Evolutionary conservation across 2,329 filamentous ascomycete species (phyloP), one percentile per base, ranked within the genome.

Genomic region (Cladophialophora chaetospira): DNA sequence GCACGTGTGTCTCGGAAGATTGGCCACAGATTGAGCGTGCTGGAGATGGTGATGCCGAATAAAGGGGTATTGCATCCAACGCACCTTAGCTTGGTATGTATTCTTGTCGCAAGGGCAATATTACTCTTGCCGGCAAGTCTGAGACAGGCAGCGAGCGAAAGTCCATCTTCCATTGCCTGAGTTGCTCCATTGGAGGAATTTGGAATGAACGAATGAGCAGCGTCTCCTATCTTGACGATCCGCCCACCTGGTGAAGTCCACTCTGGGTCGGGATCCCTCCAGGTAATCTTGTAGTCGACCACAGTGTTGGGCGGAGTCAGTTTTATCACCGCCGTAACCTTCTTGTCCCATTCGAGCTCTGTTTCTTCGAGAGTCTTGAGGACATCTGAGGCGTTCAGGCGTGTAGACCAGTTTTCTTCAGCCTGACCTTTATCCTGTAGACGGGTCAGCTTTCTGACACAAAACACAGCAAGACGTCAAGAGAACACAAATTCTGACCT

Each of bases 91-190:
- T 51, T 44, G 4, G 26, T 45, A 10, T 68, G 58, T 4, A 68
- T 45, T 10, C 50, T 45, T 15, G 42, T 25, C 13, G 73, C 74
- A 71, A 1, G 92, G 86, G 0, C 88, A 86, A 73, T 62, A 47
- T 67, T 59, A 1, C 55, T 49, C 48, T 61, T 63, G 8, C 65
- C 62, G 10, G 53, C 60, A 17, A 66, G 50, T 8, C 58, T 21
- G 19, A 80, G 70, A 35, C 73, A 79, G 0, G 72, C 72, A 2
- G 76, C 77, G 3, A 80, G 62, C 1, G 75, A 75, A 0, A 75
- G 72, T 2, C 73, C 78, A 64, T 81, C 79, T 64, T 80, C 78
- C 63, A 81, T 75, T 0, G 76, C 75, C 65, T 78, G 75, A 13
- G 73, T 75, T 0, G 75, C 78, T 3, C 79, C 78, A 57, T 78